Evolutionary conservation across 768 basidiomycete genomes (phyloP), one percentile per base, ranked within the genome.

Genomic region (Pulveroboletus sp.): DNA sequence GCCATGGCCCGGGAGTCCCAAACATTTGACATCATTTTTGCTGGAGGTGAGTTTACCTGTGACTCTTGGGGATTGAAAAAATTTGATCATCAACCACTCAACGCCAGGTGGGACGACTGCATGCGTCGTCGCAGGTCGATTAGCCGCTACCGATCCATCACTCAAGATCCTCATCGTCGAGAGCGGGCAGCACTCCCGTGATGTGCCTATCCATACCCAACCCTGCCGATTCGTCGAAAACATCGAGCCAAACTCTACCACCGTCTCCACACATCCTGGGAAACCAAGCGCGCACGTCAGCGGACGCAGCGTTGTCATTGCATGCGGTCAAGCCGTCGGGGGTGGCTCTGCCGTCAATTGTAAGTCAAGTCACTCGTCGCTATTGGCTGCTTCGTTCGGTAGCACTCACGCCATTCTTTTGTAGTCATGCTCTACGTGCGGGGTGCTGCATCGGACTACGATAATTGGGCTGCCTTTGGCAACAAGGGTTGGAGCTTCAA

Each of bases 311-410:
- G 57, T 68, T 5, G 40, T 78, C 33, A 70, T 81, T 5, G 70
- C 73, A 0, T 59, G 67, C 23, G 83, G 78, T 0, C 71, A 76
- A 44, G 75, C 73, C 35, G 56, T 87, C 6, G 84, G 85, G 4
- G 85, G 84, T 6, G 84, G 83, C 1, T 83, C 82, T 0, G 68
- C 70, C 43, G 74, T 85, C 16, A 86, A 85, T 54, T 80, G 82
- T 82, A 40, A 43, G 74, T 58, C 4, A 5, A 24, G 12, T 33
- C 21, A 12, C 10, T 8, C 13, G 0, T 29, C 9, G 9, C 8
- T 9, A 11, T 11, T 29, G 19, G 27, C 14, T 3, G 7, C 6
- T 23, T 38, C 25, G 17, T 10, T n/a, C 14, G 2, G 3, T 9
- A 20, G 5, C 4, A 39, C 6, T 39, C 21, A 27, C 17, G 6